Percentiles rank a stretch among this genome's conserved stretches.
Evolutionary conservation across 768 basidiomycete genomes (phyloP).

Genomic region (Paxillus rubicundulus): DNA sequence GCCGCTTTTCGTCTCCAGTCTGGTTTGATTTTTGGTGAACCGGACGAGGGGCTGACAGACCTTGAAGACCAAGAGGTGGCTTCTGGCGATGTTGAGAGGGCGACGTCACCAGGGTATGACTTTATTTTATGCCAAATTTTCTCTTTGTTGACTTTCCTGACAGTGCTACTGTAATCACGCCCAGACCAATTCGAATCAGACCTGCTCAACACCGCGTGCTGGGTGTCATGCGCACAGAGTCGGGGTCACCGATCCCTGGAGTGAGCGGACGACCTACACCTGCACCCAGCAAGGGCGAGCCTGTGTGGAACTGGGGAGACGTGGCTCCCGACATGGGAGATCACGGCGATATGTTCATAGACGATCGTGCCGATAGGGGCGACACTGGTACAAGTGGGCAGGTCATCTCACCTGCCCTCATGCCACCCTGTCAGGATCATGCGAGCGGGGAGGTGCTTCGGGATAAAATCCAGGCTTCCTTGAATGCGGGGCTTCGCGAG

Average conservation of each 20-base stretch:
- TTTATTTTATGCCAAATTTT: background rate
- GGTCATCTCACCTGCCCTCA: slow-evolving; percentile 6
- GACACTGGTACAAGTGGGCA: background rate
- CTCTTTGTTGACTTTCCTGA: background rate
- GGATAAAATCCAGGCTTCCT: slow-evolving; percentile 14
- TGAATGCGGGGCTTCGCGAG: slow-evolving; percentile 27
- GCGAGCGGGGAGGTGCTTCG: slow-evolving; percentile 3
- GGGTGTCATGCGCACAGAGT: slow-evolving; percentile 39
- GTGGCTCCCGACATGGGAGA: slow-evolving; percentile 14
- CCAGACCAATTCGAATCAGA: background rate
- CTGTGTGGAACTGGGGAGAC: slow-evolving; percentile 14
- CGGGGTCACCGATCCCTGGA: slow-evolving; percentile 46
- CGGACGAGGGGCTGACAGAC: slow-evolving; percentile 11
- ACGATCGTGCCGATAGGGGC: background rate
- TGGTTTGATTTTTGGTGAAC: background rate
- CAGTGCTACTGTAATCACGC: background rate
- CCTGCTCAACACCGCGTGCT: background rate
- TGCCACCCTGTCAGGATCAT: background rate
- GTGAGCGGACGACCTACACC: slow-evolving; percentile 52
- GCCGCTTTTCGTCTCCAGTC: slow-evolving; percentile 4
- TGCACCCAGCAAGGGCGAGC: slow-evolving; percentile 36
- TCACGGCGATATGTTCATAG: slow-evolving; percentile 3
- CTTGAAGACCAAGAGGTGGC: slow-evolving; percentile 5
- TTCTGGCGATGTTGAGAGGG: background rate
- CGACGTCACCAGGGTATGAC: slow-evolving; percentile 2